These are phyloP conservation scores for Erigeron canadensis DNA, from an alignment of 129 eudicot genomes.

Conservation along the genomic window DNA sequence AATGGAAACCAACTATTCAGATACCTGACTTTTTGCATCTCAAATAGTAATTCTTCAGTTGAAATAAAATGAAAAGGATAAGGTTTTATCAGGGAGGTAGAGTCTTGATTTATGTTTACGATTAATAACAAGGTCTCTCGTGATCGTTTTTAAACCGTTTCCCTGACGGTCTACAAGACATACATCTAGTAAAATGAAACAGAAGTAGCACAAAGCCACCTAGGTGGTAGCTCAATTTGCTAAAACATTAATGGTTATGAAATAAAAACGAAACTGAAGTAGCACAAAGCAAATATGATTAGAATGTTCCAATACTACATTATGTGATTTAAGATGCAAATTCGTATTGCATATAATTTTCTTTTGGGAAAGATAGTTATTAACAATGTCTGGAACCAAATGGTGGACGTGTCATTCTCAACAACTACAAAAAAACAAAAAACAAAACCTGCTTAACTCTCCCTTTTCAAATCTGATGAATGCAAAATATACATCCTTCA, in stretches of 20 bases:
- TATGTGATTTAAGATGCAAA: conserved; percentile 2
- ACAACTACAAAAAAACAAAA: background rate
- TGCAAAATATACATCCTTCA: background rate
- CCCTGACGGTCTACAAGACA: no score
- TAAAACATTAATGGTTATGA: background rate
- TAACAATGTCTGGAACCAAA: conserved; percentile 1
- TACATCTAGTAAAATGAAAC: no score
- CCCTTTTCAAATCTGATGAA: background rate
- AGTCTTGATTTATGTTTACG: no score
- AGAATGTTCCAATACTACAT: background rate
- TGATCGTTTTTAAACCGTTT: no score
- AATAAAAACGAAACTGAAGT: background rate
- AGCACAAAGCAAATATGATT: background rate
- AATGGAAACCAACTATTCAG: no score
- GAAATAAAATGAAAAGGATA: no score
- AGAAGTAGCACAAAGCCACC: no score
- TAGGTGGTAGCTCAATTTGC: background rate
- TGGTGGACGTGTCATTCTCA: conserved; percentile 1
- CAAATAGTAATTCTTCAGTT: no score
- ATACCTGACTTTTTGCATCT: no score
- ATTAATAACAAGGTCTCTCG: no score
- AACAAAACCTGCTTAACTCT: conserved; percentile 1
- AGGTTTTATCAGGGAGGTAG: no score
- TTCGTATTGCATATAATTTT: conserved; percentile 3
- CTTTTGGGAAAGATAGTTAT: conserved; percentile 6